phyloP scores from a whole-genome alignment of 495 filamentous ascomycete species.

The Endocarpon pusillum region DNA sequence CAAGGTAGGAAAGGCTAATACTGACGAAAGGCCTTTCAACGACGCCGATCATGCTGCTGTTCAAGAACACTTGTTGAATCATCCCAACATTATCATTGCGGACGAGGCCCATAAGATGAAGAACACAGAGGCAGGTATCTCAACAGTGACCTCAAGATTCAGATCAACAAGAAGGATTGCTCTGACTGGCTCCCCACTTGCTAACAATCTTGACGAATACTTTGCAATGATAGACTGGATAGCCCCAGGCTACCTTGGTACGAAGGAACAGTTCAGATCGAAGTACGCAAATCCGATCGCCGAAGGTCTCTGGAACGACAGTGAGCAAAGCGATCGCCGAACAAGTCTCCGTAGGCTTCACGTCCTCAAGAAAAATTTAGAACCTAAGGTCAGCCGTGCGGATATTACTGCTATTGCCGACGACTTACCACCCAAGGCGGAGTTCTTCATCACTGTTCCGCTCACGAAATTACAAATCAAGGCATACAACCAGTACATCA shows the following conservation, averaged over 20 bases:
- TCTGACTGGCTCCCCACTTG: slow-evolving; percentile 71
- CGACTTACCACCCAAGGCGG: slow-evolving; percentile 53
- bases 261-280: slow-evolving; percentile 41
- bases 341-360: slow-evolving; percentile 45
- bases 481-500: slow-evolving; percentile 45
- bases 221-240: slow-evolving; percentile 81
- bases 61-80: slow-evolving; percentile 31
- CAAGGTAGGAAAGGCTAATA: slow-evolving; percentile 9
- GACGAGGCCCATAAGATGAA: slow-evolving; percentile 82
- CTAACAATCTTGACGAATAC: slow-evolving; percentile 71
- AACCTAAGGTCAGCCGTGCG: slow-evolving; percentile 62
- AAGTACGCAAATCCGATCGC: slow-evolving; percentile 59
- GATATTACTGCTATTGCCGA: slow-evolving; percentile 48
- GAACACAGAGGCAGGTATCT: slow-evolving; percentile 34
- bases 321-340: slow-evolving; percentile 32
- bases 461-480: slow-evolving; percentile 46
- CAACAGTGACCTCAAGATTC: slow-evolving; percentile 36
- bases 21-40: slow-evolving; percentile 10
- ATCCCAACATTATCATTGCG: slow-evolving; percentile 60
- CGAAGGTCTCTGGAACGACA: slow-evolving; percentile 49
- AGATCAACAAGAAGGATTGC: slow-evolving; percentile 60
- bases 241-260: slow-evolving; percentile 58
- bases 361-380: slow-evolving; percentile 52
- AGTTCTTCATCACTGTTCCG: slow-evolving; percentile 63
- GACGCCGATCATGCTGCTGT: slow-evolving; percentile 21